phyloP scores from a whole-genome alignment of 106 monocot genomes.

The Acorus gramineus region DNA sequence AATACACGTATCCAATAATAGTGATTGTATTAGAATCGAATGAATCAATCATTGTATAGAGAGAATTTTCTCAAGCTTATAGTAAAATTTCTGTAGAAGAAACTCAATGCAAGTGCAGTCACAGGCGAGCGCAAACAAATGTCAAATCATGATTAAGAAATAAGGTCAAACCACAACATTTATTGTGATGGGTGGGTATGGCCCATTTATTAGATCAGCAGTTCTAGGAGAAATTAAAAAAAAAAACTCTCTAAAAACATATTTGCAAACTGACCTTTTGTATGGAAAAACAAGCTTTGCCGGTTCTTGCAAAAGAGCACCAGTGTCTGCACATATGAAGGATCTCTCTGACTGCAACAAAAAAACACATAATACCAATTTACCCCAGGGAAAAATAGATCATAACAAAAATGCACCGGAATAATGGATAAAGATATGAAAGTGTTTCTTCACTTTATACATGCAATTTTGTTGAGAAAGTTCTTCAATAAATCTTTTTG shows the following conservation, averaged over 20 bases:
- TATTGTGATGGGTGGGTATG: too few species aligned
- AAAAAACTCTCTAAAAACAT: not conserved
- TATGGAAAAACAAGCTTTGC: constrained; percentile 50
- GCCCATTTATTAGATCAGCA: too few species aligned
- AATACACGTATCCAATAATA: too few species aligned
- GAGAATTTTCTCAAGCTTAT: too few species aligned
- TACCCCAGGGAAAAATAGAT: not conserved
- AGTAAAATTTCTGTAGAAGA: too few species aligned
- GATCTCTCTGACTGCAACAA: constrained; percentile 58
- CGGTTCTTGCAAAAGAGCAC: constrained; percentile 49
- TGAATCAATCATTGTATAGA: too few species aligned
- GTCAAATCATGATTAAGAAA: not conserved
- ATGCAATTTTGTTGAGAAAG: too few species aligned
- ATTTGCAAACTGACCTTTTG: constrained; percentile 33
- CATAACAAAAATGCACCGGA: not conserved
- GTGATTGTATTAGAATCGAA: too few species aligned
- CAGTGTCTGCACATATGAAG: constrained; percentile 83
- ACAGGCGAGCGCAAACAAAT: not conserved
- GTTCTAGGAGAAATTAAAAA: too few species aligned
- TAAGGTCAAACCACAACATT: not conserved
- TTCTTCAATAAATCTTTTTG: too few species aligned
- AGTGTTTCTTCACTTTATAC: too few species aligned
- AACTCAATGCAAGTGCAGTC: not conserved
- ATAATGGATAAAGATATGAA: too few species aligned
- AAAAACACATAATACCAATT: not conserved